Conservation (phyloP, 257 asterid genomes). For the Ligustrum vulgare region DNA sequence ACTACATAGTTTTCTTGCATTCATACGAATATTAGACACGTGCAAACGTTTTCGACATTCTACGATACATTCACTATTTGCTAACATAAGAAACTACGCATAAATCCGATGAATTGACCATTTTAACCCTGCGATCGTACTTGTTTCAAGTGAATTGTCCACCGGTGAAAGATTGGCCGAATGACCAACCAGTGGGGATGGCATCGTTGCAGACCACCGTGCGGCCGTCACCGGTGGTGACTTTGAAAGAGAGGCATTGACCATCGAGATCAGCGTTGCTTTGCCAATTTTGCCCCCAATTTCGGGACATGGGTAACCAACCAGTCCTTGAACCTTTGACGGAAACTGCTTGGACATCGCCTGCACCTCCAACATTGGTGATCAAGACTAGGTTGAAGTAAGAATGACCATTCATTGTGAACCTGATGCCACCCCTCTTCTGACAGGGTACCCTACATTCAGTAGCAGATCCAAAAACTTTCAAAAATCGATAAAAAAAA, state of each 20-base stretch:
- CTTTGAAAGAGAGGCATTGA: constrained; percentile 35
- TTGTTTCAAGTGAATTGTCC: constrained; percentile 23
- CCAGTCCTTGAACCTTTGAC: constrained; percentile 33
- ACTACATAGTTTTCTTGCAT: too few species aligned
- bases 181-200: constrained; percentile 33
- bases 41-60: not conserved
- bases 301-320: constrained; percentile 40
- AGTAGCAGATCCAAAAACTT: too few species aligned
- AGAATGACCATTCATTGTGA: constrained; percentile 40
- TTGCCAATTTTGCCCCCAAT: constrained; percentile 46
- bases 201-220: constrained; percentile 28
- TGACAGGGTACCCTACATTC: constrained; percentile 33
- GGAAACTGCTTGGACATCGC: constrained; percentile 37
- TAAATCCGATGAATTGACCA: not conserved
- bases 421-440: constrained; percentile 37
- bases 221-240: constrained; percentile 35
- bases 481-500: too few species aligned
- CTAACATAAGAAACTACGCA: not conserved
- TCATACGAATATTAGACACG: not conserved
- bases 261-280: constrained; percentile 34
- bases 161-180: constrained; percentile 35
- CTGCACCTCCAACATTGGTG: constrained; percentile 42
- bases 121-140: not conserved
- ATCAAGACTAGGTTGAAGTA: constrained; percentile 40
- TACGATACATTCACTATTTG: not conserved